Percentiles rank a stretch among this genome's conserved stretches.
Conservation (phyloP, 164 flowering plant genomes). For the Warburgia ugandensis region DNA sequence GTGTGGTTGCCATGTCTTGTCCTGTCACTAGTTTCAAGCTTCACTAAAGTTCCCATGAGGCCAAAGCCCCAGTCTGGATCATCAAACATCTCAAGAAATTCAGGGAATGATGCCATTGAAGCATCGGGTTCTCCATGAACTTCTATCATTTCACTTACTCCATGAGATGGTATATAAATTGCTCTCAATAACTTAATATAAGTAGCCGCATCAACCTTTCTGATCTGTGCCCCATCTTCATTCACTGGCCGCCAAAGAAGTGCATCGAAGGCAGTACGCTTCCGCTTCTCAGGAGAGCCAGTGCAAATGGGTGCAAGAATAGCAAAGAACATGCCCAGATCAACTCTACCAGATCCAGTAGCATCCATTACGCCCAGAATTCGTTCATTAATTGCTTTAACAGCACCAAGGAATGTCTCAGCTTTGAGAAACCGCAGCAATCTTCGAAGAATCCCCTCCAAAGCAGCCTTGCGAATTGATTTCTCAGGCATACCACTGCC, state of each 20-base stretch:
- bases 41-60: slow-evolving; percentile 63
- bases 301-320: slow-evolving; percentile 77
- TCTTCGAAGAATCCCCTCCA: slow-evolving; percentile 67
- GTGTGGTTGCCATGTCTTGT: slow-evolving; percentile 71
- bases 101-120: slow-evolving; percentile 54
- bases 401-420: slow-evolving; percentile 87
- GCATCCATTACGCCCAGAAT: slow-evolving; percentile 66
- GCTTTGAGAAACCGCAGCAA: slow-evolving; percentile 73
- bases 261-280: slow-evolving; percentile 77
- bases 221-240: slow-evolving; percentile 56
- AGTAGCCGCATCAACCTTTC: slow-evolving; percentile 50
- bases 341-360: slow-evolving; percentile 74
- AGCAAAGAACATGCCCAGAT: slow-evolving; percentile 88
- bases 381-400: slow-evolving; percentile 89
- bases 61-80: slow-evolving; percentile 96
- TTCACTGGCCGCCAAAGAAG: slow-evolving; percentile 85
- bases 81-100: slow-evolving; percentile 77
- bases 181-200: slow-evolving; percentile 79
- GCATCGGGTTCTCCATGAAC: slow-evolving; percentile 63
- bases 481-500: slow-evolving; percentile 78
- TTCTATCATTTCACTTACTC: slow-evolving; percentile 73
- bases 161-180: slow-evolving; percentile 68
- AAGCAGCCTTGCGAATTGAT: slow-evolving; percentile 75
- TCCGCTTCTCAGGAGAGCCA: slow-evolving; percentile 67
- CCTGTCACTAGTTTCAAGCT: slow-evolving; percentile 77